A percentile compares a stretch with the other conserved stretches of the same genome.
Conservation (phyloP, 1,284 basidiomycete genomes). For the Coriolopsis trogii region DNA sequence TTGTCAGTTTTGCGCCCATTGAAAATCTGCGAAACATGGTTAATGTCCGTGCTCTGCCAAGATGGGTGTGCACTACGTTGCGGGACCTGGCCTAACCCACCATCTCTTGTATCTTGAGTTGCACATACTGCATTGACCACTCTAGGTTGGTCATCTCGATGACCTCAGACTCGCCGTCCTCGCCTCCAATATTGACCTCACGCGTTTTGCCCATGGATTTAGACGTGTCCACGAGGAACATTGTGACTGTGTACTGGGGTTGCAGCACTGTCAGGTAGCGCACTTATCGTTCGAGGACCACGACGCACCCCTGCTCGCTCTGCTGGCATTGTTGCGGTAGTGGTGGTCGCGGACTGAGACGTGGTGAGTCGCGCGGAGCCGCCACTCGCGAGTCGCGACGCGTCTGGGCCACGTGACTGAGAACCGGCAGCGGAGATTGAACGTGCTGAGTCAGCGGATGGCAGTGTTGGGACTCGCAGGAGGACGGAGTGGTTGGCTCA, state of each 20-base stretch:
- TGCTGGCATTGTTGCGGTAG: slow-evolving; percentile 58
- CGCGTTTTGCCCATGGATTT: slow-evolving; percentile 78
- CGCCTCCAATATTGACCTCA: slow-evolving; percentile 55
- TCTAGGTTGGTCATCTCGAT: slow-evolving; percentile 76
- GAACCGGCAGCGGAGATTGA: slow-evolving; percentile 9
- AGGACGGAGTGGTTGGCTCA: slow-evolving; percentile 1
- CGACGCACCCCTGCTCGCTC: slow-evolving; percentile 71
- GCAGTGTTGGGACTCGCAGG: slow-evolving; percentile 12
- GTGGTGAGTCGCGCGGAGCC: slow-evolving; percentile 7
- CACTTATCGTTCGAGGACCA: background rate
- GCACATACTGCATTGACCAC: slow-evolving; percentile 84
- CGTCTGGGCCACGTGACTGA: slow-evolving; percentile 21
- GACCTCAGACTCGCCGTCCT: slow-evolving; percentile 51
- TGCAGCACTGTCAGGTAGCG: background rate
- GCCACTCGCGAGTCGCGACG: slow-evolving; percentile 21
- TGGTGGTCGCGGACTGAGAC: slow-evolving; percentile 9
- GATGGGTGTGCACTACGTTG: no score
- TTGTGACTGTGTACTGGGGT: slow-evolving; percentile 74
- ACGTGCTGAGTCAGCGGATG: slow-evolving; percentile 23
- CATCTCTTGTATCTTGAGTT: slow-evolving; percentile 89
- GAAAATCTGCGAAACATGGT: slow-evolving; percentile 65
- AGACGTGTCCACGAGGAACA: slow-evolving; percentile 89
- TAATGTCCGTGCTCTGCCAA: no score
- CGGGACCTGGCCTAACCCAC: slow-evolving; percentile 44
- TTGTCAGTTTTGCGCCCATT: slow-evolving; percentile 90